Conservation (phyloP, 257 asterid species). For the Solanum gandarillasii region DNA sequence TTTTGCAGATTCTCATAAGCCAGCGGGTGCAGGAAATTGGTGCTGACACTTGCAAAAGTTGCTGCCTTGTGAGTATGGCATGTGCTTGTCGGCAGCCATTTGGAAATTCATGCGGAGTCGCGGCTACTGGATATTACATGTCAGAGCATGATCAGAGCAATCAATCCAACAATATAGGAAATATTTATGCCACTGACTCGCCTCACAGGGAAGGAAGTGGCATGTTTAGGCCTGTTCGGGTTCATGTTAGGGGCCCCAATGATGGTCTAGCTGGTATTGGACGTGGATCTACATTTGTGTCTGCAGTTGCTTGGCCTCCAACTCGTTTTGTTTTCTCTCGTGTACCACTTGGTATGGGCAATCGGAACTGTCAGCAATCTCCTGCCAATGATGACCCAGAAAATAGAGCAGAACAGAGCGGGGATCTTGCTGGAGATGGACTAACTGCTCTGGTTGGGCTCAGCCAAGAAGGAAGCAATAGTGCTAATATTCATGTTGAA, state of each 20-base stretch:
- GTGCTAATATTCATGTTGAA: constrained; percentile 40
- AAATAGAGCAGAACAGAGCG: constrained; percentile 57
- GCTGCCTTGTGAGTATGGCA: constrained; percentile 57
- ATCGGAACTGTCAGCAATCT: constrained; percentile 60
- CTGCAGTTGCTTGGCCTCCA: constrained; percentile 87
- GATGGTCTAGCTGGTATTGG: constrained; percentile 98
- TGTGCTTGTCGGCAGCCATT: constrained; percentile 80
- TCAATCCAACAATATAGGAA: constrained; percentile 50
- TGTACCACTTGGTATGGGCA: constrained; percentile 90
- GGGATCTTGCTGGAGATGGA: constrained; percentile 83
- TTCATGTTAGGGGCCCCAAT: constrained; percentile 69
- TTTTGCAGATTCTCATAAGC: constrained; percentile 74
- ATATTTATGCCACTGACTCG: constrained; percentile 55
- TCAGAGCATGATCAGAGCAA: constrained; percentile 60
- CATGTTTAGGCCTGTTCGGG: constrained; percentile 70
- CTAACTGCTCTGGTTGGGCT: constrained; percentile 96
- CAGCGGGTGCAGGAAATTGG: constrained; percentile 90
- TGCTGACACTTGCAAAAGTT: constrained; percentile 75
- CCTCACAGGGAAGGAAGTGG: constrained; percentile 76
- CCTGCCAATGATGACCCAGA: constrained; percentile 72
- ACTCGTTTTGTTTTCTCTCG: constrained; percentile 98
- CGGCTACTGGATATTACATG: constrained; percentile 54
- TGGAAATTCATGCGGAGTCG: constrained; percentile 50
- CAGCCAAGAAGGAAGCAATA: constrained; percentile 59
- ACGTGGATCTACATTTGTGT: constrained; percentile 73